Conservation (phyloP, 2,329 filamentous ascomycete genomes). For the Colletotrichum lupini region DNA sequence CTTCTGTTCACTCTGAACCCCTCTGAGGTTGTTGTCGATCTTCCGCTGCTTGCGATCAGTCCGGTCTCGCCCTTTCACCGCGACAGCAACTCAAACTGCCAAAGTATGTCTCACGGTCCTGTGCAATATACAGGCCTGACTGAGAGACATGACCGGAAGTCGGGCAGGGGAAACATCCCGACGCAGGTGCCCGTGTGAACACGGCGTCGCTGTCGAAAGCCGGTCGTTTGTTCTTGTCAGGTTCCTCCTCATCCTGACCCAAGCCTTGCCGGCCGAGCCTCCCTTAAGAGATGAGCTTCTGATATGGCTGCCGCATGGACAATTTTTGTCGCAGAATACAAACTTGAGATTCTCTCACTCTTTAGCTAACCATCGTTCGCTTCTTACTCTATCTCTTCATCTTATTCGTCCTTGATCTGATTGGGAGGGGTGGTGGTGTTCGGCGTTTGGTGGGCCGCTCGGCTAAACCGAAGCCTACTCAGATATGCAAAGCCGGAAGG, state of each 20-base stretch:
- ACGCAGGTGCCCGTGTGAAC: not conserved
- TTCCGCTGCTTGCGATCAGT: not conserved
- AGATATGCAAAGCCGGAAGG: accelerated
- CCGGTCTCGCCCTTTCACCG: not conserved
- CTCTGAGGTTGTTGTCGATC: not conserved
- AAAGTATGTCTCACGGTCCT: not conserved
- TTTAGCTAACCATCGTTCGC: not conserved
- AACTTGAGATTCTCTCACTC: not conserved
- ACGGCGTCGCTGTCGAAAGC: not conserved
- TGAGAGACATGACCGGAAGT: not conserved
- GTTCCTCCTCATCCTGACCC: not conserved
- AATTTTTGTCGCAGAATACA: not conserved
- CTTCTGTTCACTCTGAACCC: not conserved
- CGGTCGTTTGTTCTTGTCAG: not conserved
- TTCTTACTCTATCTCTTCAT: not conserved
- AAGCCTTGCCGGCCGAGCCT: constrained; percentile 3
- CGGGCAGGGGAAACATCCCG: not conserved
- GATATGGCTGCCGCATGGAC: constrained; percentile 4
- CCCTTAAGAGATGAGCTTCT: not conserved
- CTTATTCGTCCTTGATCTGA: not conserved
- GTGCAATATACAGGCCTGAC: not conserved
- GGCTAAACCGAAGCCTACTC: accelerated
- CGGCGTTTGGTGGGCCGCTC: too few relatives aligned
- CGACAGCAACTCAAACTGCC: too few relatives aligned
- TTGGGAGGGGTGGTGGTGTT: not conserved